Base-by-base conservation (phyloP, 768 basidiomycete species). In the Auricularia heimuer region DNA sequence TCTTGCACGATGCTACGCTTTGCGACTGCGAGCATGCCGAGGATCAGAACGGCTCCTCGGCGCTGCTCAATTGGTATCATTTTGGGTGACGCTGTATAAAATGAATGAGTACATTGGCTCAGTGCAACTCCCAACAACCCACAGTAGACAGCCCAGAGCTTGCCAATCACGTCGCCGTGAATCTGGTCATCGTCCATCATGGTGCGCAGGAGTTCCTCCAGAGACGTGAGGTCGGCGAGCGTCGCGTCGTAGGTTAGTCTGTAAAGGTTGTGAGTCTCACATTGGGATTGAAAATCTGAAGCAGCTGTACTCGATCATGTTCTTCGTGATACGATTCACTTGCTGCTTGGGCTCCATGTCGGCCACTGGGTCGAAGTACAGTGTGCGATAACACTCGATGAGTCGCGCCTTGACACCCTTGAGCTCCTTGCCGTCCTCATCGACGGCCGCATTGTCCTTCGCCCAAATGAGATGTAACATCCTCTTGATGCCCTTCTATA, bases 401-500 rank as follows among this genome's bases (percentile, higher is more conserved):
- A 98, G 80, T 39, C 89, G 82, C 60, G 91, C 87, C 4, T 93
- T 85, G 65, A 98, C 82, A 34, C 96, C 94, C 73, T 94, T 95
- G 58, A 94, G 75, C 73, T 95, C 92, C 68, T 82, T 83, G 29
- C 83, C 85, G 61, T 88, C 86, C 68, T 86, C 85, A n/a, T 84
- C 85, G n/a, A 89, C 85, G 29, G 84, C 81, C 62, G 78, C 89
- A 71, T 93, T 93, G 71, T 99, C 96, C 73, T 98, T 98, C 34
- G 85, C 83, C 97, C 97, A 98, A 69, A 99, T 92, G 33, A 99
- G 80, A 74, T 98, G 97, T 14, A 99, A 73, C 96, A 98, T 98
- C 71, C 88, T 92, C 79, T 90, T 94, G 71, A 99, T 88, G 0
- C 97, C 97, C 14, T 77, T 75, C 93, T 96, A 56, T 56, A 64